Percentiles rank a stretch among this genome's conserved stretches.
Conservation (phyloP, 2,329 filamentous ascomycete species). For the Colletotrichum sp. region DNA sequence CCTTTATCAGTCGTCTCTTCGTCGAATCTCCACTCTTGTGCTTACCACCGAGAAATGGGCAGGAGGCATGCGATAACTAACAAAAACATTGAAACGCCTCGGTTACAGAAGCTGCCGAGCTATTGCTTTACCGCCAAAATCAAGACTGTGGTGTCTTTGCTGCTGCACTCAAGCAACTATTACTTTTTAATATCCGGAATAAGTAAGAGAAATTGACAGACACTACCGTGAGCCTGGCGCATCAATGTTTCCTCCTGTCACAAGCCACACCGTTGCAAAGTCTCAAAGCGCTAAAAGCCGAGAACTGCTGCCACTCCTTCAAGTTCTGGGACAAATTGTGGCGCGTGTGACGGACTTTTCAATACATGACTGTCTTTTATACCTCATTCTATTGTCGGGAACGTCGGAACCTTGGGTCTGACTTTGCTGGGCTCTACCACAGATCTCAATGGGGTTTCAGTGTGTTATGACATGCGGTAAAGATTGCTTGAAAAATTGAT, state of each 20-base stretch:
- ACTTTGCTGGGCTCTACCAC: neutral
- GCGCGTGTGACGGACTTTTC: neutral
- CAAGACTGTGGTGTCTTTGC: neutral
- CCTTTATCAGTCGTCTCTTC: neutral
- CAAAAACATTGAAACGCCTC: neutral
- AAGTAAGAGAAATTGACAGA: neutral
- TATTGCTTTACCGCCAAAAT: neutral
- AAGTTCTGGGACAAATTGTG: neutral
- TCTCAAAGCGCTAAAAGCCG: neutral
- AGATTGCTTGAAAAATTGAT: accelerated
- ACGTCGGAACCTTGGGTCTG: neutral
- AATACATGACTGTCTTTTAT: neutral
- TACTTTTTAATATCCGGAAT: neutral
- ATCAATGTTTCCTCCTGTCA: accelerated
- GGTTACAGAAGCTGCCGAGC: neutral
- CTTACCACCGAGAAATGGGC: neutral
- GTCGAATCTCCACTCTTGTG: neutral
- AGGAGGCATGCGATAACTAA: no score
- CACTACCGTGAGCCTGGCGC: neutral
- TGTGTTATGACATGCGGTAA: accelerated
- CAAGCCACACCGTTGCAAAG: neutral
- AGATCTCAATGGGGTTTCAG: accelerated
- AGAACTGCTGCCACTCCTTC: neutral
- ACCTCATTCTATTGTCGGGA: neutral
- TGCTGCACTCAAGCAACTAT: neutral